Percentiles rank a stretch among this genome's conserved stretches.
These are phyloP conservation scores for Cordia subcordata DNA, from an alignment of 257 asterid genomes.

Conservation along the genomic window DNA sequence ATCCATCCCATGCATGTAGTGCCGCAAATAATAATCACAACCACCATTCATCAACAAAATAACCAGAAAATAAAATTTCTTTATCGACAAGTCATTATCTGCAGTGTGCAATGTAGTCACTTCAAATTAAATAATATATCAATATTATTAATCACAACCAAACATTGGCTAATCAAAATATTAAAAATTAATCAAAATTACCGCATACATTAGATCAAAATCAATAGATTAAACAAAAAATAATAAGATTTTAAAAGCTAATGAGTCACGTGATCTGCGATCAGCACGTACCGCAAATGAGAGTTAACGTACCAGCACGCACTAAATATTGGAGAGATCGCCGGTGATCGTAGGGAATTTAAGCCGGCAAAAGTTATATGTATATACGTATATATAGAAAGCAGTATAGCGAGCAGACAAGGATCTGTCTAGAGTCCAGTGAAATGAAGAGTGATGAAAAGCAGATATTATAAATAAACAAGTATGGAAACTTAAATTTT, in stretches of 20 bases:
- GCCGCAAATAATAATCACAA: neutral
- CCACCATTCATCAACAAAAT: neutral
- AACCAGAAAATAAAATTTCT: neutral
- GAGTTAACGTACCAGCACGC: constrained; percentile 23
- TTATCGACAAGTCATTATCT: neutral
- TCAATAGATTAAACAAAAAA: too few relatives aligned
- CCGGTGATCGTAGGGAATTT: constrained; percentile 17
- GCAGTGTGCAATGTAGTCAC: too few relatives aligned
- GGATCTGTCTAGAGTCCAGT: constrained; percentile 6
- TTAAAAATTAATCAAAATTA: neutral
- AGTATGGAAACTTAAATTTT: too few relatives aligned
- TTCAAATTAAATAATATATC: too few relatives aligned
- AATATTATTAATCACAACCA: neutral
- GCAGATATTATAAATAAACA: too few relatives aligned
- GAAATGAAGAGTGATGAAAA: constrained; percentile 11
- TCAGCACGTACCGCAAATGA: constrained; percentile 23
- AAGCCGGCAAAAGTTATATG: constrained; percentile 12
- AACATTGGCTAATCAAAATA: neutral
- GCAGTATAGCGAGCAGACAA: constrained; percentile 23
- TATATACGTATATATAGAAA: neutral
- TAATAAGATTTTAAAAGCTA: too few relatives aligned
- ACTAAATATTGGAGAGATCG: constrained; percentile 19
- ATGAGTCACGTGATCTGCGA: constrained; percentile 36
- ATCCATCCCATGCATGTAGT: constrained; percentile 3
- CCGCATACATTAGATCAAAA: neutral